Base-by-base conservation (phyloP, 495 filamentous ascomycete genomes). In the Massariosphaeria phaeospora region DNA sequence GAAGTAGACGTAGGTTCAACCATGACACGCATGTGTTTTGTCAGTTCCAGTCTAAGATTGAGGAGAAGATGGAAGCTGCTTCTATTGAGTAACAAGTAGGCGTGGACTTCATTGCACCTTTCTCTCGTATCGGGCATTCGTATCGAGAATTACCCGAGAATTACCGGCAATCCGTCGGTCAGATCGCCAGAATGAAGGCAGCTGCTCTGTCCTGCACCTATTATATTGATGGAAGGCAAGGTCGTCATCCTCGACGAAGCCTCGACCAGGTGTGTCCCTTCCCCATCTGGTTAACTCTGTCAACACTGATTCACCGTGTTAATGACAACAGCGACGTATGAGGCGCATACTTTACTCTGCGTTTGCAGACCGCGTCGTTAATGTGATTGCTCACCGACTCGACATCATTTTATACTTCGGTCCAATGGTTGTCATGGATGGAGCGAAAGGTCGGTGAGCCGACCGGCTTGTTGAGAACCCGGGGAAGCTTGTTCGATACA, bases 221-320 rank as follows among this genome's bases (percentile, higher is more conserved):
- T 80, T 0, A 74, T 84, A 11, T 70, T 83, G n/a, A 66, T 78
- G 27, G 67, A 75, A n/a, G 78, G 77, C 17, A 75, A 76, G 44
- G 74, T 84, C 29, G 75, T 84, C 23, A 69, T 83, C 0, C 64
- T 83, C 7, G 79, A 82, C 52, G 79, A 83, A 61, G 78, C 79
- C 0, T 82, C 79, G 4, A 76, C 76, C 31, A 76, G 51, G 58
- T 55, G 33, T 35, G 11, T 11, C 24, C 20, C n/a, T 23, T 33
- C 12, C 29, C 26, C 23, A 20, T 26, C 25, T 36, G 8, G 15
- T 6, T 7, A n/a, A 6, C 26, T 46, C 43, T 29, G 17, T 11
- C 12, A 4, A 26, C 40, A 24, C 21, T 41, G 23, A 29, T 7
- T 17, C 38, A 25, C n/a, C 54, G 57, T 25, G 61, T 61, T 15